Percentiles rank a stretch among this genome's conserved stretches.
These are phyloP conservation scores for Sequoia sempervirens DNA, from an alignment of 75 land plant species.

Conservation along the genomic window DNA sequence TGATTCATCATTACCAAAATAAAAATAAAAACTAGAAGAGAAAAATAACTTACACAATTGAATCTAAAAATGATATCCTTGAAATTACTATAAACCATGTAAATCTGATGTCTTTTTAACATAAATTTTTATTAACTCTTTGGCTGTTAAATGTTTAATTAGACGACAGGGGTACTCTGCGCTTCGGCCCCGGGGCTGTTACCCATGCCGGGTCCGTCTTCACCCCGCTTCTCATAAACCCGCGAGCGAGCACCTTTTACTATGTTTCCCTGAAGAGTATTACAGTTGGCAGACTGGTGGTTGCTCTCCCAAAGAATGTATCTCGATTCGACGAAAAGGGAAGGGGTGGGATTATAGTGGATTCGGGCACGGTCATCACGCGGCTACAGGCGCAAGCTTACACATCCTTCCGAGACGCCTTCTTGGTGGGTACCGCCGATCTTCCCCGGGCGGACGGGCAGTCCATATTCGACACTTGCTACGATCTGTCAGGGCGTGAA, in stretches of 20 bases:
- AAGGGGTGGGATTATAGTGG: constrained; percentile 59
- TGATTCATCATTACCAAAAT: too few species aligned
- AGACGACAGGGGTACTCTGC: constrained; percentile 22
- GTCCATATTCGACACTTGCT: constrained; percentile 78
- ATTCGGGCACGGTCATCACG: constrained; percentile 72
- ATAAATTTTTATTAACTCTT: too few species aligned
- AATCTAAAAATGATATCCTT: too few species aligned
- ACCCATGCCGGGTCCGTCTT: constrained; percentile 39
- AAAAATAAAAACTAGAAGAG: too few species aligned
- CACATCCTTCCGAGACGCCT: constrained; percentile 52
- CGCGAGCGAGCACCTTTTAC: constrained; percentile 58
- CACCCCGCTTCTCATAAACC: constrained; percentile 62
- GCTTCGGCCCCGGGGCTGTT: constrained; percentile 36
- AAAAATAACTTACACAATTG: too few species aligned
- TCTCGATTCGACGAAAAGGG: constrained; percentile 35
- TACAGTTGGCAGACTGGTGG: constrained; percentile 50
- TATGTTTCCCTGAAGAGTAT: constrained; percentile 69
- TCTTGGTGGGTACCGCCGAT: constrained; percentile 24
- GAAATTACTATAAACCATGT: too few species aligned
- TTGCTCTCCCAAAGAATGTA: constrained; percentile 34
- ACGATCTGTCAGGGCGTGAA: constrained; percentile 34
- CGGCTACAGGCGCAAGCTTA: constrained; percentile 48
- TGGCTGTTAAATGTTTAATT: too few species aligned
- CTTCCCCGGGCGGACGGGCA: constrained; percentile 31
- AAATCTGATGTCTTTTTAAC: too few species aligned